Evolutionary conservation across 805 yeast genomes (phyloP).

Genomic region (Priceomyces castillae): DNA sequence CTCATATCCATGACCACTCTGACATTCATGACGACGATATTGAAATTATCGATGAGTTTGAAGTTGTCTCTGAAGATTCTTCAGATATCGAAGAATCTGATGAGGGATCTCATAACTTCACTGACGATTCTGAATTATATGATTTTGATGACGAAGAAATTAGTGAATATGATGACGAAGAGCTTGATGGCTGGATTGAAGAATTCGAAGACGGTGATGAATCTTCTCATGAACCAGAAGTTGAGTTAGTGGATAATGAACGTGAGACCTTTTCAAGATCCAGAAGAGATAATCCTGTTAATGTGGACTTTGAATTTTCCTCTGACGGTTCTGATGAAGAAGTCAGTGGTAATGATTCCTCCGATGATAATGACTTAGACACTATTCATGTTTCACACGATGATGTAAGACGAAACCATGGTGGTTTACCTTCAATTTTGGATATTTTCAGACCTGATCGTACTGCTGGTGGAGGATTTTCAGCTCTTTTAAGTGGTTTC

Average conservation of each 20-base stretch:
- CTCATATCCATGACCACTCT: constrained; percentile 15
- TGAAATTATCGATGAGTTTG: constrained; percentile 35
- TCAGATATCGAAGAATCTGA: constrained; percentile 28
- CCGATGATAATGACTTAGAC: constrained; percentile 21
- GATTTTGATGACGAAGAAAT: constrained; percentile 24
- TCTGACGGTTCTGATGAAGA: constrained; percentile 14
- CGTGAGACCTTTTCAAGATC: constrained; percentile 8
- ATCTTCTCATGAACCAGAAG: constrained; percentile 13
- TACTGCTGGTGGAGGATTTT: constrained; percentile 13
- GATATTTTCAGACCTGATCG: constrained; percentile 25
- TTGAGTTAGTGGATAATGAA: constrained; percentile 13
- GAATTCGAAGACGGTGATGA: constrained; percentile 31
- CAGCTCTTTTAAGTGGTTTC: constrained; percentile 16
- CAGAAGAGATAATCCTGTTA: constrained; percentile 5
- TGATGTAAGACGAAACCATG: constrained; percentile 15
- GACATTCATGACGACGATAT: constrained; percentile 30
- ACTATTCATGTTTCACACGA: constrained; percentile 11
- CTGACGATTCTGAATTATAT: constrained; percentile 19
- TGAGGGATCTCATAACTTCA: constrained; percentile 22
- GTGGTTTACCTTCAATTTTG: constrained; percentile 22
- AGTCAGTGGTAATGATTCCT: constrained; percentile 19
- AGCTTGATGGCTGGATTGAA: constrained; percentile 41
- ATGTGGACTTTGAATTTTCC: constrained; percentile 11
- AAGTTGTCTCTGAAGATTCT: constrained; percentile 27
- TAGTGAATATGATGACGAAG: constrained; percentile 29